Evolutionary conservation across 148 eudicot species (phyloP).

Genomic region (Rhododendron mucronatum): DNA sequence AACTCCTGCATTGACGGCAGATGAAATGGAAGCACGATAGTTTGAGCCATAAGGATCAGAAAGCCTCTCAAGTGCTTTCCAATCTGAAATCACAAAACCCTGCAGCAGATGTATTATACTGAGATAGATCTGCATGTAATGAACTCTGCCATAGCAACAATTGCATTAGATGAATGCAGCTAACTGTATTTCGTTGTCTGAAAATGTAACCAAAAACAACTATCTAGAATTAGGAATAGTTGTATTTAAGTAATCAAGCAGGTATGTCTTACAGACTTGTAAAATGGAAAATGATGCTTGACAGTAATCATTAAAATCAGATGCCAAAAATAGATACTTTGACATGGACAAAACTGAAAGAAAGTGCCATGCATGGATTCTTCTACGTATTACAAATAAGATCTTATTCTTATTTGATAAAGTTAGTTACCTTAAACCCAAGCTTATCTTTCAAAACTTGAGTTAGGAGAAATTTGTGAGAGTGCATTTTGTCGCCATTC

Average conservation of each 20-base stretch:
- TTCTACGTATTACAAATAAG: neutral
- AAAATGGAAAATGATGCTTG: neutral
- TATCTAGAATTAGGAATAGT: neutral
- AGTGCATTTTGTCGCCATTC: conserved; percentile 69
- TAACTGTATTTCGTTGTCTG: neutral
- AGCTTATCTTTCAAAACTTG: conserved; percentile 72
- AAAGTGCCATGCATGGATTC: neutral
- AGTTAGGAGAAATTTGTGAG: conserved; percentile 61
- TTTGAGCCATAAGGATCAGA: conserved; percentile 56
- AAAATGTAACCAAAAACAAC: neutral
- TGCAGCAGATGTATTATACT: conserved; percentile 25
- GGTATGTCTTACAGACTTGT: neutral
- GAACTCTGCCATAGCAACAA: neutral
- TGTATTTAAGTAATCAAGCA: neutral
- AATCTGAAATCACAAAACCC: conserved; percentile 91
- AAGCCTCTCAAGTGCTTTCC: conserved; percentile 82
- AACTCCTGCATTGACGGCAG: conserved; percentile 74
- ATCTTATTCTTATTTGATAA: neutral
- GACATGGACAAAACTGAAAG: neutral
- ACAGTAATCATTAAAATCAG: neutral
- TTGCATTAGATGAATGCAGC: neutral
- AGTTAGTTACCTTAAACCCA: conserved; percentile 61
- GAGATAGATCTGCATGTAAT: neutral
- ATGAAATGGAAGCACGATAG: conserved; percentile 49
- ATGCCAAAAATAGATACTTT: neutral